These are phyloP conservation scores for Grosmannia huntii DNA, from an alignment of 2,329 filamentous ascomycete genomes.

Conservation along the genomic window DNA sequence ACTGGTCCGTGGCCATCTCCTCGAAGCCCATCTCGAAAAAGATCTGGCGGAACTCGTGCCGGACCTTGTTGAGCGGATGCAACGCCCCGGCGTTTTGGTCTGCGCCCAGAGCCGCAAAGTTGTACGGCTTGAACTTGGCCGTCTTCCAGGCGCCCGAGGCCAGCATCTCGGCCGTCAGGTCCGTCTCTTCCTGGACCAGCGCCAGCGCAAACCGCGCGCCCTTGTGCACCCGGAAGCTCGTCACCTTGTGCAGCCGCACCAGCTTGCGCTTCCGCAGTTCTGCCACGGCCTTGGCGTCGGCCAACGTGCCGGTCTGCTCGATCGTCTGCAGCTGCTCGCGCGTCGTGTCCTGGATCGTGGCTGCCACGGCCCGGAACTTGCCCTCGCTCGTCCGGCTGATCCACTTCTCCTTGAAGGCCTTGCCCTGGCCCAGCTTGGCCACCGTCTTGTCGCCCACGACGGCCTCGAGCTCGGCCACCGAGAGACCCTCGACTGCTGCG, in stretches of 20 bases:
- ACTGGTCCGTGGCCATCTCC: constrained; percentile 92
- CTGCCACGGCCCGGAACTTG: constrained; percentile 39
- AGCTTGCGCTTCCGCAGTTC: constrained; percentile 92
- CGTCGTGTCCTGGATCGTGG: constrained; percentile 70
- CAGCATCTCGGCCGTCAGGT: constrained; percentile 89
- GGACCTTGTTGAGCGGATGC: constrained; percentile 81
- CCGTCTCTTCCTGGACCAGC: constrained; percentile 86
- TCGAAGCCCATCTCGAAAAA: constrained; percentile 99
- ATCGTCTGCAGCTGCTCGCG: constrained; percentile 63
- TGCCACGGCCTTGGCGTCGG: constrained; percentile 59
- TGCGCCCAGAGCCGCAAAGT: constrained; percentile 40
- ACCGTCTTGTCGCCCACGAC: constrained; percentile 60
- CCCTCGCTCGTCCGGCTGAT: constrained; percentile 46
- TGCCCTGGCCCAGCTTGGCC: constrained; percentile 79
- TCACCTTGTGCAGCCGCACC: constrained; percentile 68
- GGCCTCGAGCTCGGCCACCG: constrained; percentile 59
- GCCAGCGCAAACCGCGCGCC: constrained; percentile 80
- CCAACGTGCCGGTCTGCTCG: constrained; percentile 51
- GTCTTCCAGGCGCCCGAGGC: constrained; percentile 82
- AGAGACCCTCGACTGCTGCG: constrained; percentile 64
- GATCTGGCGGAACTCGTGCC: constrained; percentile 89
- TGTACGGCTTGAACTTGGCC: constrained; percentile 63
- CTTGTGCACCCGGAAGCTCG: constrained; percentile 73
- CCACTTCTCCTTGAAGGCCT: constrained; percentile 78
- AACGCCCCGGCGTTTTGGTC: constrained; percentile 49